A percentile compares a stretch with the other conserved stretches of the same genome.
phyloP scores from a whole-genome alignment of 2,329 filamentous ascomycete genomes.

The Ilyonectria mors-panacis region DNA sequence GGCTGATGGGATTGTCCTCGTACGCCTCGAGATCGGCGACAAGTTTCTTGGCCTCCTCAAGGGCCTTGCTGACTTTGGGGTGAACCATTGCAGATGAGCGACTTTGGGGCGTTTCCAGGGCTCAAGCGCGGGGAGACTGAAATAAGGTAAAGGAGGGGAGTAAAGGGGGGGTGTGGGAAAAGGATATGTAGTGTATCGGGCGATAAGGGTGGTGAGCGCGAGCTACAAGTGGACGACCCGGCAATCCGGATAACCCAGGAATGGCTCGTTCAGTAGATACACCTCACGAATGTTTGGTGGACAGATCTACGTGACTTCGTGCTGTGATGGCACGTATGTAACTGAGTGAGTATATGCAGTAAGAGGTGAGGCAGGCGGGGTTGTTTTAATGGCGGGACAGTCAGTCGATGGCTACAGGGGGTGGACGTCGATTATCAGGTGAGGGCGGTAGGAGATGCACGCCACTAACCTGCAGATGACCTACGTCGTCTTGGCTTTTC shows the following conservation, averaged over 20 bases:
- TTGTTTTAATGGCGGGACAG: not conserved
- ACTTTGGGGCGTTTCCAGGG: slow-evolving; percentile 1
- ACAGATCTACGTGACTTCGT: slow-evolving; percentile 3
- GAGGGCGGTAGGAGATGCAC: slow-evolving; percentile 2
- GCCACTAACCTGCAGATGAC: slow-evolving; percentile 6
- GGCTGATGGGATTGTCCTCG: slow-evolving; percentile 42
- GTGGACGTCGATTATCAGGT: slow-evolving; percentile 12
- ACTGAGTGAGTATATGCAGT: slow-evolving; percentile 23
- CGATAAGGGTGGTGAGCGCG: not conserved
- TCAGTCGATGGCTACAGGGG: slow-evolving; percentile 11
- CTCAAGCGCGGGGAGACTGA: not conserved
- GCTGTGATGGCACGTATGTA: slow-evolving; percentile 5
- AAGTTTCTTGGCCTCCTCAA: slow-evolving; percentile 46
- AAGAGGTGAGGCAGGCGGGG: slow-evolving; percentile 31
- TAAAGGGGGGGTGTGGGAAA: not conserved
- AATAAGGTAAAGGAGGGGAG: not conserved
- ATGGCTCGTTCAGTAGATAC: not conserved
- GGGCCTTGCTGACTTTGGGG: slow-evolving; percentile 45
- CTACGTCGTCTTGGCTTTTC: not conserved
- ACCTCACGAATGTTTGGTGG: slow-evolving; percentile 1
- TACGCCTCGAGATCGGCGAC: slow-evolving; percentile 46
- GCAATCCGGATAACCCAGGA: slow-evolving; percentile 8
- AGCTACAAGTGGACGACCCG: slow-evolving; percentile 7
- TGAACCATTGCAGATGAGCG: slow-evolving; percentile 32
- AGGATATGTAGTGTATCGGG: not conserved